phyloP scores from a whole-genome alignment of 768 basidiomycete genomes.

The Postia placenta region DNA sequence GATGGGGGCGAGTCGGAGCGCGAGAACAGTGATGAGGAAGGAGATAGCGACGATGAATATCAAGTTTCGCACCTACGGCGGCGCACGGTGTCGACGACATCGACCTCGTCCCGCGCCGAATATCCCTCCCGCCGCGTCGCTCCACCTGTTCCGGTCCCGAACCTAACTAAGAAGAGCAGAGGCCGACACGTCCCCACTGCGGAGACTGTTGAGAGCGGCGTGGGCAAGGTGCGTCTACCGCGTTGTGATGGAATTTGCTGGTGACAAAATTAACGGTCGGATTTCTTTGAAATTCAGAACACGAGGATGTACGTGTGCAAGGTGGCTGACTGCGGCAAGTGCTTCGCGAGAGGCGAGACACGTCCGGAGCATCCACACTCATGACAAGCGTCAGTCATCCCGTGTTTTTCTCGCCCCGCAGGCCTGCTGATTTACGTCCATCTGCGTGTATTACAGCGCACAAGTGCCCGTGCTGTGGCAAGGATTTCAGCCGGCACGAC shows the following conservation, averaged over 20 bases:
- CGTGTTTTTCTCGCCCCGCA: constrained; percentile 8
- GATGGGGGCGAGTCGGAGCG: constrained; percentile 12
- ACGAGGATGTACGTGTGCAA: constrained; percentile 56
- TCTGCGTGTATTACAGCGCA: constrained; percentile 53
- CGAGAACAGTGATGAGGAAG: constrained; percentile 2
- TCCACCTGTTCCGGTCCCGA: constrained; percentile 67
- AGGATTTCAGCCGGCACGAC: constrained; percentile 83
- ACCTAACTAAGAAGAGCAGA: constrained; percentile 75
- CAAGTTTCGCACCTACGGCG: constrained; percentile 9
- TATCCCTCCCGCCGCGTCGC: constrained; percentile 32
- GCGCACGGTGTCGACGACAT: constrained; percentile 7
- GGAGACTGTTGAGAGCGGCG: constrained; percentile 20
- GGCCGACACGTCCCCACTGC: constrained; percentile 69
- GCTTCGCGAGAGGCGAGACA: constrained; percentile 84
- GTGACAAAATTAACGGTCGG: constrained; percentile 21
- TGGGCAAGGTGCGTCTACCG: constrained; percentile 19
- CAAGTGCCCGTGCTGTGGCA: constrained; percentile 76
- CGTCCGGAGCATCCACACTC: constrained; percentile 82
- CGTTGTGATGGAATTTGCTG: not conserved
- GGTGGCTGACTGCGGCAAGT: constrained; percentile 81
- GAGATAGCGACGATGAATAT: constrained; percentile 15
- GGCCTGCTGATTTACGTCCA: constrained; percentile 4
- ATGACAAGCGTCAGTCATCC: constrained; percentile 77
- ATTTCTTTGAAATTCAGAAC: constrained; percentile 23
- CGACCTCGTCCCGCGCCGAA: constrained; percentile 7